Percentiles rank a stretch among this genome's conserved stretches.
These are phyloP conservation scores for Neurospora africana DNA, from an alignment of 495 filamentous ascomycete genomes.

Conservation along the genomic window DNA sequence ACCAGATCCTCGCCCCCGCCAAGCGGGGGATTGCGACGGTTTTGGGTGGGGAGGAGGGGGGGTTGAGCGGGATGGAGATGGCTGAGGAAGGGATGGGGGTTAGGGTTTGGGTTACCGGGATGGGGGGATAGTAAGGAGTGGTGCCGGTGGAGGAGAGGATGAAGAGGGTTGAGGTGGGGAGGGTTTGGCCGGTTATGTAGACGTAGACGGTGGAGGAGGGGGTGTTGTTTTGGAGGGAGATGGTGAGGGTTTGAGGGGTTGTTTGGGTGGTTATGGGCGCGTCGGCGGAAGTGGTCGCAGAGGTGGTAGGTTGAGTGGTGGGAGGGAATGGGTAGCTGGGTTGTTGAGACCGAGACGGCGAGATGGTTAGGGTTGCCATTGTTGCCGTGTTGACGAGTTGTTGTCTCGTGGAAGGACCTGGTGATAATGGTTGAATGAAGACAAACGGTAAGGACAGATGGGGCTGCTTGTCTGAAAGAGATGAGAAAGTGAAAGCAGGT, in stretches of 20 bases:
- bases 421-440: background rate
- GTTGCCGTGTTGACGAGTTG: background rate
- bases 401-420: background rate
- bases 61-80: conserved; percentile 53
- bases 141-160: conserved; percentile 50
- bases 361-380: background rate
- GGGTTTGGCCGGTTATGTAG: conserved; percentile 59
- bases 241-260: conserved; percentile 30
- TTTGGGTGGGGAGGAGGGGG: conserved; percentile 32
- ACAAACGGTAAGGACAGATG: background rate
- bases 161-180: conserved; percentile 48
- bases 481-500: background rate
- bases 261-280: conserved; percentile 10
- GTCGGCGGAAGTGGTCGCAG: background rate
- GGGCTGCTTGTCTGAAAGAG: background rate
- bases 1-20: conserved; percentile 62
- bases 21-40: conserved; percentile 56
- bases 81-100: conserved; percentile 34
- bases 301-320: background rate
- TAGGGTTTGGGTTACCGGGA: conserved; percentile 14
- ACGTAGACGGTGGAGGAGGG: conserved; percentile 51
- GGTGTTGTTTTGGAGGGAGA: conserved; percentile 55
- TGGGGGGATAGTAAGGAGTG: conserved; percentile 24
- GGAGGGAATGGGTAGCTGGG: background rate
- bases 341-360: background rate